Conservation (phyloP, 169 alveolate species). For the Plasmodium relictum region DNA sequence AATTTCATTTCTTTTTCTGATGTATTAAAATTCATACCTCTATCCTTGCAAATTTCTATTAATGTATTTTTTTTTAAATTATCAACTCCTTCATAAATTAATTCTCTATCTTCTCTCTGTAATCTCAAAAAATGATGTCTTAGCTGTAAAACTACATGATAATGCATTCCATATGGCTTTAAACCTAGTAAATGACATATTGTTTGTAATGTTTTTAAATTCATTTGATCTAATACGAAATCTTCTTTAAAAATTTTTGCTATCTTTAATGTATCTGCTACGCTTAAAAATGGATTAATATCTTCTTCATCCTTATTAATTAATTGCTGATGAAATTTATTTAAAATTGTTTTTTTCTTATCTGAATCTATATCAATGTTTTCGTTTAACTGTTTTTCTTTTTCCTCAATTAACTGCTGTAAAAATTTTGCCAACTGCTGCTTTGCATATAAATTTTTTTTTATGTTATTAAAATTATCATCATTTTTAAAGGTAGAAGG, state of each 20-base stretch:
- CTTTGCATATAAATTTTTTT: slow-evolving; percentile 90
- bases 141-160: slow-evolving; percentile 90
- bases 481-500: slow-evolving; percentile 91
- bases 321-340: slow-evolving; percentile 88
- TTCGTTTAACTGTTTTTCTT: slow-evolving; percentile 80
- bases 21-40: slow-evolving; percentile 90
- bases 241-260: slow-evolving; percentile 89
- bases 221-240: slow-evolving; percentile 90
- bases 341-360: slow-evolving; percentile 83
- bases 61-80: slow-evolving; percentile 86
- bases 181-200: slow-evolving; percentile 90
- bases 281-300: slow-evolving; percentile 85
- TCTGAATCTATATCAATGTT: slow-evolving; percentile 81
- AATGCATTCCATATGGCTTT: slow-evolving; percentile 88
- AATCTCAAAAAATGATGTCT: slow-evolving; percentile 88
- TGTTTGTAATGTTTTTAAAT: slow-evolving; percentile 89
- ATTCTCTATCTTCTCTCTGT: slow-evolving; percentile 90
- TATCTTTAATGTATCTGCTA: slow-evolving; percentile 84
- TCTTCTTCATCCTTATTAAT: slow-evolving; percentile 86
- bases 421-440: slow-evolving; percentile 90
- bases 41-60: slow-evolving; percentile 88
- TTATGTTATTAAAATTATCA: slow-evolving; percentile 85
- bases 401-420: slow-evolving; percentile 87
- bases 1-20: slow-evolving; percentile 84
- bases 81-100: slow-evolving; percentile 92